Conservation (phyloP, 2,329 filamentous ascomycete species). For the Exophiala sp. region DNA sequence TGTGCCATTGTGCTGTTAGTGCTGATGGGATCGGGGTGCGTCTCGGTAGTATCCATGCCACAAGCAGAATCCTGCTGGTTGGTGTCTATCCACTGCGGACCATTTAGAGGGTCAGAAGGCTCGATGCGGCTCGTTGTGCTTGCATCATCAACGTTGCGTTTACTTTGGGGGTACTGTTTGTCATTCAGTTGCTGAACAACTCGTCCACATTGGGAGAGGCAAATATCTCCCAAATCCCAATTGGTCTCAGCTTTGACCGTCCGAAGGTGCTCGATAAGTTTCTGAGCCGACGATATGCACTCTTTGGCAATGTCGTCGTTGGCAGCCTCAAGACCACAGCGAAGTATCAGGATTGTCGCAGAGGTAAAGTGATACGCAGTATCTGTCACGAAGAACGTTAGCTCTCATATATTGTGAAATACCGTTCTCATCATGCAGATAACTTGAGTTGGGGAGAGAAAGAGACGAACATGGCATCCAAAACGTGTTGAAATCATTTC, state of each 20-base stretch:
- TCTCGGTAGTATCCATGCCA: neutral
- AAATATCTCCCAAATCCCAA: constrained; percentile 11
- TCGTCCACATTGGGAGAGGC: constrained; percentile 5
- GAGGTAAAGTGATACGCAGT: constrained; percentile 6
- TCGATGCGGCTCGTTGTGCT: neutral
- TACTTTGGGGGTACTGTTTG: neutral
- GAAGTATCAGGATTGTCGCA: constrained; percentile 1
- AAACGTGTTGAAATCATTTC: neutral
- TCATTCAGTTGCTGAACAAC: constrained; percentile 1
- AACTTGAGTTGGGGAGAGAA: neutral
- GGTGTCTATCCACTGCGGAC: neutral
- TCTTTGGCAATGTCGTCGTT: neutral
- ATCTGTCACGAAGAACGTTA: neutral
- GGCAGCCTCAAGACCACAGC: constrained; percentile 3
- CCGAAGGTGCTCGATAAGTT: neutral
- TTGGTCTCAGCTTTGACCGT: neutral
- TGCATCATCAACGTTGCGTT: neutral
- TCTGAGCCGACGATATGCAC: constrained; percentile 1
- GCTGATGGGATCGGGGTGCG: neutral
- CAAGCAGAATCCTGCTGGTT: neutral
- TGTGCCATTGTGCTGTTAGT: neutral
- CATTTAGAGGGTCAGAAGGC: neutral
- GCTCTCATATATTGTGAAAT: neutral
- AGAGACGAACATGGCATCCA: constrained; percentile 3
- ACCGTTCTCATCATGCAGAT: no score